Evolutionary conservation across 1,284 basidiomycete genomes (phyloP), one percentile per base, ranked within the genome.

Genomic region (Ceratobasidium sp.): DNA sequence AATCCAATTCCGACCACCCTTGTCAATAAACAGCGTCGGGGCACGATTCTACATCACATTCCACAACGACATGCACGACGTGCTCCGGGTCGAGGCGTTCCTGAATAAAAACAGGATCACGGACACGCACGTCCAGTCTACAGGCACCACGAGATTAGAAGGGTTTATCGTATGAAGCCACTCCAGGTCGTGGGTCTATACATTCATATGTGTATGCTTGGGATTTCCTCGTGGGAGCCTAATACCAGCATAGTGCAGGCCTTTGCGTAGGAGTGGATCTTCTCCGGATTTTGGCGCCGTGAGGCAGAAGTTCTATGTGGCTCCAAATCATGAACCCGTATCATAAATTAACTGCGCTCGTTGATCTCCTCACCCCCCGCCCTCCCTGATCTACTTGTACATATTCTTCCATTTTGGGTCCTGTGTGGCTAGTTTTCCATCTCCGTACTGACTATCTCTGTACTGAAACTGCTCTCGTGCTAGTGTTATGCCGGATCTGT

Each of bases 31-130:
- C 46, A 72, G 68, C 29, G 41, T 34, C 22, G 68, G 68, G 1
- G 68, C 68, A 22, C 68, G 68, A 3, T 72, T 72, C 46, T 72
- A 72, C 68, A 72, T 72, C 54, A 43, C 56, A 11, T 72, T 72
- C 29, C 68, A 72, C 43, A 72, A 72, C 46, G 68, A 72, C 24
- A 43, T 72, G 68, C 11, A 59, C 43, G 29, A 39, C 4, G 31
- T 61, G 3, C 54, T 72, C 19, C 68, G 68, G 5, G 68, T 72
- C 46, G 56, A 72, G 34, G 68, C 68, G 22, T 72, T 72, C 24
- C 29, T 58, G 43, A 72, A 72, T 24, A 27, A 56, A 22, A 59
- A 72, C 43, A 56, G 34, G 43, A 43, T 72, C 3, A 51, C 54
- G 29, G 68, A 72, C 43, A 59, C 54, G 24, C 37, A 72, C n/a